These are phyloP conservation scores for Citrus maxima DNA, from an alignment of 345 rosid genomes.

Conservation along the genomic window DNA sequence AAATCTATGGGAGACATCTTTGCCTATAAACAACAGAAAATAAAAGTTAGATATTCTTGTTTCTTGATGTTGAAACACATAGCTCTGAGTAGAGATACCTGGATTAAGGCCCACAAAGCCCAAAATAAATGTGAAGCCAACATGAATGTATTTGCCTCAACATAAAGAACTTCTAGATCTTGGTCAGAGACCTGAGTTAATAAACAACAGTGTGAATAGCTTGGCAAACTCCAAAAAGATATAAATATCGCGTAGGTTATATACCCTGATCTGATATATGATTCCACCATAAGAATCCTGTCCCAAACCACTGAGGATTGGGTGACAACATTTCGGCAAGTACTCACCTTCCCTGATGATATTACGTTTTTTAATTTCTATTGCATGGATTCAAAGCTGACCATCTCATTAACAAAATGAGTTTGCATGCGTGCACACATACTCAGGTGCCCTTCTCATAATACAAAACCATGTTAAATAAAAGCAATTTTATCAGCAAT, in stretches of 20 bases:
- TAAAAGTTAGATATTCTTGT: background rate
- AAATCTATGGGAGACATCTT: conserved; percentile 91
- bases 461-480: background rate
- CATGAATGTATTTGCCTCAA: conserved; percentile 71
- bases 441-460: background rate
- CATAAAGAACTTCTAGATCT: conserved; percentile 60
- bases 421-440: background rate
- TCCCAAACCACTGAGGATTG: background rate
- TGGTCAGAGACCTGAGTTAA: conserved; percentile 47
- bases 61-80: background rate
- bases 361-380: background rate
- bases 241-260: background rate
- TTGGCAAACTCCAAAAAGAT: background rate
- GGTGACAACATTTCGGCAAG: background rate
- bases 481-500: background rate
- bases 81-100: conserved; percentile 38
- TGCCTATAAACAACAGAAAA: conserved; percentile 44
- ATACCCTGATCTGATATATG: background rate
- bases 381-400: background rate
- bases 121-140: conserved; percentile 82
- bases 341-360: background rate
- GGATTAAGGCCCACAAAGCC: conserved; percentile 96
- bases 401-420: background rate
- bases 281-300: background rate
- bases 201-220: background rate